phyloP scores from a whole-genome alignment of 257 asterid genomes.

The Gynochthodes officinalis region DNA sequence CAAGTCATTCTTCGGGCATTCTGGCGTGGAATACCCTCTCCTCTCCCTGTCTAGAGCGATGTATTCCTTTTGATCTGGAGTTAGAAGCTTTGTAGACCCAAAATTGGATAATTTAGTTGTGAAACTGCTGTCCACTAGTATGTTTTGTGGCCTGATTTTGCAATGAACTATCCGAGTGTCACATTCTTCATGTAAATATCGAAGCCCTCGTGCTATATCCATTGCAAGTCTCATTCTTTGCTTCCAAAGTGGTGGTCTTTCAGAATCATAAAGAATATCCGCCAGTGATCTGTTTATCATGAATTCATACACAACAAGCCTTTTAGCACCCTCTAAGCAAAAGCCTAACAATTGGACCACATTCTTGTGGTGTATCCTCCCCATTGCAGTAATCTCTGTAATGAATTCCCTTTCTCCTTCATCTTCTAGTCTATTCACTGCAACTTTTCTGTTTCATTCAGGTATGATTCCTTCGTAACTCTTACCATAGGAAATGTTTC shows the following conservation, averaged over 20 bases:
- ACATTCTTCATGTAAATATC: slow-evolving; percentile 30
- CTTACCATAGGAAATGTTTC: slow-evolving; percentile 19
- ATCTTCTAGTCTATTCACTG: slow-evolving; percentile 25
- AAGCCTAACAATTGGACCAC: slow-evolving; percentile 27
- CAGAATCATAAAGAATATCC: slow-evolving; percentile 16
- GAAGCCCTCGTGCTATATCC: slow-evolving; percentile 25
- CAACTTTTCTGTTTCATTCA: slow-evolving; percentile 19
- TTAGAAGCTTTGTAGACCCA: slow-evolving; percentile 23
- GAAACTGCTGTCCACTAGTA: slow-evolving; percentile 14
- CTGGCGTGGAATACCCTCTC: slow-evolving; percentile 31
- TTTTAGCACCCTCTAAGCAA: slow-evolving; percentile 26
- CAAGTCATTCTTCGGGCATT: slow-evolving; percentile 13
- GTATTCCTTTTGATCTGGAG: slow-evolving; percentile 21
- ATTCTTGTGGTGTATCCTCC: slow-evolving; percentile 26
- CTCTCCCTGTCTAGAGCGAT: slow-evolving; percentile 7
- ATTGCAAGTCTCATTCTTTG: slow-evolving; percentile 21
- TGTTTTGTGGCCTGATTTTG: slow-evolving; percentile 25
- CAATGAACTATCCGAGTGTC: slow-evolving; percentile 26
- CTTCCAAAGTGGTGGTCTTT: slow-evolving; percentile 17
- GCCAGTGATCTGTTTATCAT: slow-evolving; percentile 28
- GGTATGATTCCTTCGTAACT: slow-evolving; percentile 22
- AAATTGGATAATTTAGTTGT: slow-evolving; percentile 26
- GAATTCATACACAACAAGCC: slow-evolving; percentile 29
- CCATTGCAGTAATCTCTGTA: slow-evolving; percentile 27
- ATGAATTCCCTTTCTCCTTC: slow-evolving; percentile 25